Evolutionary conservation across 2,329 filamentous ascomycete genomes (phyloP), one percentile per base, ranked within the genome.

Genomic region (Hirsutella rhossiliensis): DNA sequence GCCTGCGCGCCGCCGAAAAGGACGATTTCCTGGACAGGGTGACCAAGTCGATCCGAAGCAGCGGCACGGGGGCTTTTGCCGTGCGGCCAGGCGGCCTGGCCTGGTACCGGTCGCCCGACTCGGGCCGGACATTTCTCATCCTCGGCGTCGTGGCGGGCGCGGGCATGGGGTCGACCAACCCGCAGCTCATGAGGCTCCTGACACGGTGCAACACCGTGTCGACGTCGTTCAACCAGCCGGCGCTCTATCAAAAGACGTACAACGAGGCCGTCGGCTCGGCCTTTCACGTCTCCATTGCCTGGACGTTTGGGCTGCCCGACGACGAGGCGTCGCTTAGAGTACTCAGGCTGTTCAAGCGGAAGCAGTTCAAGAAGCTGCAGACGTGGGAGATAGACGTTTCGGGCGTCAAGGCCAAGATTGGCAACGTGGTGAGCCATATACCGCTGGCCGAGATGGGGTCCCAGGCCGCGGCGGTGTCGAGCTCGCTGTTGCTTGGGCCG

Each of bases 211-310:
- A 96, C 62, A 57, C 61, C 4, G 63, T 78, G 2, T 77, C 81
- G 3, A 60, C 66, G 18, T 57, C 56, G 1, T 83, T 81, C 58
- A 69, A 69, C 0, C 86, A 94, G 56, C 80, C 84, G 2, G 62
- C 73, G 20, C 71, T 97, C 2, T 97, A 97, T 60, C 60, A 65
- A 44, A 53, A 52, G 43, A 49, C 42, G 27, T 44, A 47, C 6
- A 47, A 43, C 5, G 58, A 58, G 11, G 32, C 48, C 7, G 57
- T 50, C 31, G 57, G 52, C 30, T 48, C 40, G 51, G 77, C 75
- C 19, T 96, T 96, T 56, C 92, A 98, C 62, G 67, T 97, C 47
- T 95, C 88, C 39, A 78, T 98, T 45, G 92, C 83, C 0, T 97
- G 90, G 92, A 83, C 76, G 1, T 71, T 90, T 48, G 62, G 68